Percentiles rank a stretch among this genome's conserved stretches.
phyloP scores from a whole-genome alignment of 1,139 yeast species.

The Barnettozyma hawaiiensis region DNA sequence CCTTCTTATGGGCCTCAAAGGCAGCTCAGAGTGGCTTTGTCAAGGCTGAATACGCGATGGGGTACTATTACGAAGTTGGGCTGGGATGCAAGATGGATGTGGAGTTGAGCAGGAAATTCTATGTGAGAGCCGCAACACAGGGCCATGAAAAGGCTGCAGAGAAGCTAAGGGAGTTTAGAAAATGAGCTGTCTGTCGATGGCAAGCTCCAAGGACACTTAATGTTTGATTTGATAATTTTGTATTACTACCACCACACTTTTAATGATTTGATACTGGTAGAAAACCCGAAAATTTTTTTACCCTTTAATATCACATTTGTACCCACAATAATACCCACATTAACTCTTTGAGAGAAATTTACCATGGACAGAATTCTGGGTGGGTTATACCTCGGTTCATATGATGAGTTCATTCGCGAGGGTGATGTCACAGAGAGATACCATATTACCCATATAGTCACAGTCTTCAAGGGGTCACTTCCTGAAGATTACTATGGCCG shows the following conservation, averaged over 20 bases:
- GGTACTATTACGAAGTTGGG: constrained; percentile 76
- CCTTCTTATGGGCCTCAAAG: constrained; percentile 84
- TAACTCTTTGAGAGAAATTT: too few relatives aligned
- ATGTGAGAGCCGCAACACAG: constrained; percentile 52
- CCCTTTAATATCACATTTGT: too few relatives aligned
- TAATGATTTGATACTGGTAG: neutral
- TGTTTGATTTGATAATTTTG: neutral
- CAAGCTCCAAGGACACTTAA: neutral
- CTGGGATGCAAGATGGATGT: constrained; percentile 51
- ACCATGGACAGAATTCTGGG: constrained; percentile 54
- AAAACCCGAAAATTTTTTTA: too few relatives aligned
- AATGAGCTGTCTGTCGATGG: too few relatives aligned
- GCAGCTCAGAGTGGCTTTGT: constrained; percentile 76
- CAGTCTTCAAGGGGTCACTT: constrained; percentile 60
- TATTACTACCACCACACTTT: too few relatives aligned
- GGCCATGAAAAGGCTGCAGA: constrained; percentile 51
- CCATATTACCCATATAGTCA: constrained; percentile 63
- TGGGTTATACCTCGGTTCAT: constrained; percentile 56
- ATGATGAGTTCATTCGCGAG: constrained; percentile 44
- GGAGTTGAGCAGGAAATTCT: constrained; percentile 48
- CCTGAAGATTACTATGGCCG: constrained; percentile 43
- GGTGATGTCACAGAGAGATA: constrained; percentile 39
- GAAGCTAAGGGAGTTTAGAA: constrained; percentile 15
- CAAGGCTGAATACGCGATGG: constrained; percentile 82
- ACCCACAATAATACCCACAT: too few relatives aligned